phyloP scores from a whole-genome alignment of 768 basidiomycete genomes.

The Termitomyces heimii region DNA sequence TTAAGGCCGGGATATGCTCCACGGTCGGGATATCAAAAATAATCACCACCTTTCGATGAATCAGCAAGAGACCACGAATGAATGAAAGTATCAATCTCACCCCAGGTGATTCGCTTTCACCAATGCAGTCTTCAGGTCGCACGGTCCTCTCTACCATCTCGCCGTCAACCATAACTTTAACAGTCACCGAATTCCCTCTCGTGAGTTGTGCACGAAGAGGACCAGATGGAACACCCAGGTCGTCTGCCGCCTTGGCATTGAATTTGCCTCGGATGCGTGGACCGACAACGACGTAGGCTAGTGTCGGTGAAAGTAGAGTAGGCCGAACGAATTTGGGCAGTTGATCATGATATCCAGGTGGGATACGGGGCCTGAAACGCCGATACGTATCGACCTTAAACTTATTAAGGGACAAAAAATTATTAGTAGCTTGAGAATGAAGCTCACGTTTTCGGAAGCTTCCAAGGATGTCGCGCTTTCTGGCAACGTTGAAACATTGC shows the following conservation, averaged over 20 bases:
- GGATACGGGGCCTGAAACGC: slow-evolving; percentile 17
- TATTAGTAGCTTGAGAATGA: neutral
- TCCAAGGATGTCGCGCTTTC: neutral
- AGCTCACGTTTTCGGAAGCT: neutral
- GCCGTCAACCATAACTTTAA: slow-evolving; percentile 41
- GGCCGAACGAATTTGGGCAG: slow-evolving; percentile 28
- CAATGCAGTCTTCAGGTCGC: slow-evolving; percentile 55
- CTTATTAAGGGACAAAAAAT: neutral
- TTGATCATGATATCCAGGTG: slow-evolving; percentile 29
- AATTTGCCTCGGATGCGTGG: slow-evolving; percentile 65
- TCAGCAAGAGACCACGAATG: neutral
- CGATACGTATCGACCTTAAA: slow-evolving; percentile 23
- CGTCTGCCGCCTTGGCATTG: slow-evolving; percentile 55
- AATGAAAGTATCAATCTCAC: slow-evolving; percentile 20
- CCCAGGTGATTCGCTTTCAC: slow-evolving; percentile 42
- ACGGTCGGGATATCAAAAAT: slow-evolving; percentile 69
- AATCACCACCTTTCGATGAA: slow-evolving; percentile 42
- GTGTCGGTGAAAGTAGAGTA: slow-evolving; percentile 21
- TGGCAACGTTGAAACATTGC: neutral
- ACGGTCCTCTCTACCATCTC: slow-evolving; percentile 42
- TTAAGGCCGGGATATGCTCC: slow-evolving; percentile 46
- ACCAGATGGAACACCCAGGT: slow-evolving; percentile 58
- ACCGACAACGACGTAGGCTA: slow-evolving; percentile 48
- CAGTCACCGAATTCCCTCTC: slow-evolving; percentile 56
- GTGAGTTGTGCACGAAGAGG: slow-evolving; percentile 54